A percentile compares a stretch with the other conserved stretches of the same genome.
phyloP scores from a whole-genome alignment of 2,329 filamentous ascomycete genomes.

The Talaromyces sp. region DNA sequence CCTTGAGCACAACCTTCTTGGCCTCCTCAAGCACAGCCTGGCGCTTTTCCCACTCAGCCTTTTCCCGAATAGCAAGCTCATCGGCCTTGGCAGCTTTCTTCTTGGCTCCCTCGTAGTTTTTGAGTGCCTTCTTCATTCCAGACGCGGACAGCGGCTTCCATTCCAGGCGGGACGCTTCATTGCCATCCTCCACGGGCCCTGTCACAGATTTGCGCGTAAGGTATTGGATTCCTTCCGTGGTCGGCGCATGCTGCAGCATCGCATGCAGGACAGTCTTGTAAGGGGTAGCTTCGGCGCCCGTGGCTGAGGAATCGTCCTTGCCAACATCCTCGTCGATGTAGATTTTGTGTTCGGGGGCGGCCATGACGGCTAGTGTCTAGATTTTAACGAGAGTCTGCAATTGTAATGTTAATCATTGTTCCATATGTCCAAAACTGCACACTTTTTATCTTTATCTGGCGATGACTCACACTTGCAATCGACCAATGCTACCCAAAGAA shows the following conservation, averaged over 20 bases:
- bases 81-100: constrained; percentile 79
- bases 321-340: constrained; percentile 80
- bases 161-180: constrained; percentile 54
- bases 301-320: constrained; percentile 60
- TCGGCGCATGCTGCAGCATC: constrained; percentile 63
- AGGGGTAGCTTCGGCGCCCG: constrained; percentile 66
- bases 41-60: constrained; percentile 66
- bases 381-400: background rate
- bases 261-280: constrained; percentile 78
- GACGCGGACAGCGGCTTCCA: constrained; percentile 83
- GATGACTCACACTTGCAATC: background rate
- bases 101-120: constrained; percentile 68
- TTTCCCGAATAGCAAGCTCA: constrained; percentile 65
- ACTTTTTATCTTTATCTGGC: background rate
- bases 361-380: constrained; percentile 20
- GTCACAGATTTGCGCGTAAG: constrained; percentile 63
- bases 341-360: constrained; percentile 22
- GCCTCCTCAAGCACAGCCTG: constrained; percentile 71
- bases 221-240: constrained; percentile 55
- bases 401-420: background rate
- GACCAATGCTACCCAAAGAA: background rate
- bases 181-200: constrained; percentile 53
- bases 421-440: background rate
- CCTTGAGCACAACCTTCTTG: constrained; percentile 66
- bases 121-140: constrained; percentile 77